phyloP scores from a whole-genome alignment of 2,329 filamentous ascomycete species.

The Blastomyces emzantsi region DNA sequence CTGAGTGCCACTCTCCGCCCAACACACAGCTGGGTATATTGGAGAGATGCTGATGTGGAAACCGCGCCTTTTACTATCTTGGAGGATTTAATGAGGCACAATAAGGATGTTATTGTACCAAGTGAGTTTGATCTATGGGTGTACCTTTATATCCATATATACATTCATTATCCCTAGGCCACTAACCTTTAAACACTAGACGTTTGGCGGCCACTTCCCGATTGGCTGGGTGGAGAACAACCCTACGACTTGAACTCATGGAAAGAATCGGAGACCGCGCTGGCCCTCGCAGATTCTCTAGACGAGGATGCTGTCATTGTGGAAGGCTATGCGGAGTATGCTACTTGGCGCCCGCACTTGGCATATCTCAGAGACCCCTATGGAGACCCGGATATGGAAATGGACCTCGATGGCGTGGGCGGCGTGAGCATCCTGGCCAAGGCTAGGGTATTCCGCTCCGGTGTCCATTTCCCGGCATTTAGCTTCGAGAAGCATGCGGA shows the following conservation, averaged over 20 bases:
- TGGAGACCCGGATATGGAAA: slow-evolving; percentile 97
- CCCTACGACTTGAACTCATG: slow-evolving; percentile 98
- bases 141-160: not conserved
- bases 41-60: slow-evolving; percentile 97
- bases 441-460: slow-evolving; percentile 86
- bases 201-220: slow-evolving; percentile 96
- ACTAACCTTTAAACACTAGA: slow-evolving; percentile 46
- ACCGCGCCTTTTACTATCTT: slow-evolving; percentile 94
- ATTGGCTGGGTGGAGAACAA: slow-evolving; percentile 97
- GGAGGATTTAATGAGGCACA: slow-evolving; percentile 96
- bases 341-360: slow-evolving; percentile 93
- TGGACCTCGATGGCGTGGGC: slow-evolving; percentile 97
- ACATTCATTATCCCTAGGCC: slow-evolving; percentile 11
- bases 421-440: slow-evolving; percentile 97
- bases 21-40: slow-evolving; percentile 98
- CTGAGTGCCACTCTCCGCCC: slow-evolving; percentile 85
- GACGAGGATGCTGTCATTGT: slow-evolving; percentile 99
- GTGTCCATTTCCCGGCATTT: slow-evolving; percentile 96
- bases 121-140: slow-evolving; percentile 57
- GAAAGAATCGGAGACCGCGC: slow-evolving; percentile 96
- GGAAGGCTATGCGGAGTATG: slow-evolving; percentile 97
- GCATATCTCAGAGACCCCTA: slow-evolving; percentile 95
- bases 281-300: slow-evolving; percentile 85
- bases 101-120: slow-evolving; percentile 97
- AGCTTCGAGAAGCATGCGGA: slow-evolving; percentile 98